Percentiles rank a stretch among this genome's conserved stretches.
Evolutionary conservation across 2,329 filamentous ascomycete species (phyloP).

Genomic region (Fusarium dimerum): DNA sequence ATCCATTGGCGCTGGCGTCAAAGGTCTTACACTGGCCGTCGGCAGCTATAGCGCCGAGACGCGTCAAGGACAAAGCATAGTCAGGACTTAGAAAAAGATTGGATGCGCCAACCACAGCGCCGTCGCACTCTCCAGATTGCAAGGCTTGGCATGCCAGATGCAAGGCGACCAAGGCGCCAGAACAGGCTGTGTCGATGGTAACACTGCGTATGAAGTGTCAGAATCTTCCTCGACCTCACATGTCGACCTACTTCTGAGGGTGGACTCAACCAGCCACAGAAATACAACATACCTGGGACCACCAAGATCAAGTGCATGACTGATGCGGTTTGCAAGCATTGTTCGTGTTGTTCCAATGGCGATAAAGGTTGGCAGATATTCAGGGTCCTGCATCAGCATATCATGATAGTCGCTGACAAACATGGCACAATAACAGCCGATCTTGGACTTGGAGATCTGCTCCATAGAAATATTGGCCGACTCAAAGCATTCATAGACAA

Average conservation of each 20-base stretch:
- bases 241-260: conserved; percentile 1
- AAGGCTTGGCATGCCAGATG: conserved; percentile 41
- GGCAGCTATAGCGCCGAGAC: conserved; percentile 29
- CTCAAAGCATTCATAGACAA: conserved; percentile 26
- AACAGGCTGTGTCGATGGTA: conserved; percentile 49
- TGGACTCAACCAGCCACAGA: neutral
- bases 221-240: neutral
- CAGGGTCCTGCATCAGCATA: conserved; percentile 27
- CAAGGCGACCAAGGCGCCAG: conserved; percentile 43
- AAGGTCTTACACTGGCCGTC: conserved; percentile 45
- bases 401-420: conserved; percentile 26
- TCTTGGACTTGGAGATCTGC: conserved; percentile 23
- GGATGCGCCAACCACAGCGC: conserved; percentile 35
- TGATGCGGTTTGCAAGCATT: conserved; percentile 28
- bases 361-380: conserved; percentile 27
- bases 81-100: conserved; percentile 32
- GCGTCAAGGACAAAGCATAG: conserved; percentile 25
- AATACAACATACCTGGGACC: conserved; percentile 27
- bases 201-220: conserved; percentile 32
- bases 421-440: conserved; percentile 28
- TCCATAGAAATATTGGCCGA: conserved; percentile 27
- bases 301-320: conserved; percentile 26
- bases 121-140: conserved; percentile 32
- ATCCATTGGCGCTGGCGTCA: conserved; percentile 50
- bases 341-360: conserved; percentile 28